A percentile compares a stretch with the other conserved stretches of the same genome.
phyloP scores from a whole-genome alignment of 2,329 filamentous ascomycete genomes.

The Pseudonectria foliicola region DNA sequence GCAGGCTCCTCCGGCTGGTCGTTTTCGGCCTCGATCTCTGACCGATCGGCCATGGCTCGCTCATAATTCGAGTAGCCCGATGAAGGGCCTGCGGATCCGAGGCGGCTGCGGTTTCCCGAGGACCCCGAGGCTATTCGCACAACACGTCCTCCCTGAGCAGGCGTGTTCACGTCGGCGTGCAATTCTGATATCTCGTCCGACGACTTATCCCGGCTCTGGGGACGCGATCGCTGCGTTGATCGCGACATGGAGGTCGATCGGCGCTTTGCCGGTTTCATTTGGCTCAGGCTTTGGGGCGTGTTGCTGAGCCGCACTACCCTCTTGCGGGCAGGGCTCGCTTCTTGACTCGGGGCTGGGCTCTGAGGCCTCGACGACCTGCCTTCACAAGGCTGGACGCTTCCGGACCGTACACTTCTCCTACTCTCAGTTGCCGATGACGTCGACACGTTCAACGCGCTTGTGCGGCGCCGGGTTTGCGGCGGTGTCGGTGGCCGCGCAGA shows the following conservation, averaged over 20 bases:
- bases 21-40: slow-evolving; percentile 35
- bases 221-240: slow-evolving; percentile 23
- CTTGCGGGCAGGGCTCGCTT: slow-evolving; percentile 48
- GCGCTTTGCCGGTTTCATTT: slow-evolving; percentile 35
- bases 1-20: slow-evolving; percentile 42
- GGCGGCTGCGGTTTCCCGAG: slow-evolving; percentile 35
- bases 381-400: slow-evolving; percentile 36
- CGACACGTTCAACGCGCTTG: slow-evolving; percentile 40
- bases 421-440: slow-evolving; percentile 36
- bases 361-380: slow-evolving; percentile 31
- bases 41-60: slow-evolving; percentile 27
- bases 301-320: slow-evolving; percentile 51
- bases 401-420: slow-evolving; percentile 39
- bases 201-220: slow-evolving; percentile 32
- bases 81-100: slow-evolving; percentile 30
- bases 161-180: slow-evolving; percentile 44
- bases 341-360: slow-evolving; percentile 40
- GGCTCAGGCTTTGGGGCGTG: slow-evolving; percentile 37
- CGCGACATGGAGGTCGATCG: slow-evolving; percentile 46
- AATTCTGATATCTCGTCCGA: slow-evolving; percentile 32
- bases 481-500: slow-evolving; percentile 35
- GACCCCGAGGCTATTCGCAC: slow-evolving; percentile 50
- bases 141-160: slow-evolving; percentile 42
- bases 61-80: slow-evolving; percentile 30
- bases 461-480: slow-evolving; percentile 41